phyloP scores from a whole-genome alignment of 2,329 filamentous ascomycete genomes.

The Orbilia oligospora region DNA sequence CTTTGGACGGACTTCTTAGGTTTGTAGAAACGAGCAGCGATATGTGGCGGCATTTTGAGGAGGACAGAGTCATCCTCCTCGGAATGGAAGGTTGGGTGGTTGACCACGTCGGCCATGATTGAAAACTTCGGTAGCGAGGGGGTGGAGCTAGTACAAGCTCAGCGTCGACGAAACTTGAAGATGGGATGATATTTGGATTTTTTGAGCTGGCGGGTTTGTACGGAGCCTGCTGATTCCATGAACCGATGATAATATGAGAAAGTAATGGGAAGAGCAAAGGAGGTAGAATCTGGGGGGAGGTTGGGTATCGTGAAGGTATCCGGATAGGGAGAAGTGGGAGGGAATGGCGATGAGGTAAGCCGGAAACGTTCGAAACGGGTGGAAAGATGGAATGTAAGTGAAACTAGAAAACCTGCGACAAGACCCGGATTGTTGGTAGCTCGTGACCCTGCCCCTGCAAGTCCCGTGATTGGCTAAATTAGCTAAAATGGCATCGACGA shows the following conservation, averaged over 20 bases:
- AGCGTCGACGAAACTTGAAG: constrained; percentile 48
- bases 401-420: constrained; percentile 52
- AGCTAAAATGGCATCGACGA: constrained; percentile 11
- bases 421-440: constrained; percentile 28
- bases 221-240: constrained; percentile 40
- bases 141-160: background rate
- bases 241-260: constrained; percentile 26
- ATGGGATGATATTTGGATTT: constrained; percentile 52
- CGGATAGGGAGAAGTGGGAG: constrained; percentile 26
- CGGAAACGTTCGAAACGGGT: constrained; percentile 46
- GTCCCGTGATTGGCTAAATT: constrained; percentile 26
- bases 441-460: constrained; percentile 3
- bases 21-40: constrained; percentile 83
- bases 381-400: constrained; percentile 33
- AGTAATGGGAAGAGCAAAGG: background rate
- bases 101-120: constrained; percentile 42
- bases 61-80: constrained; percentile 63
- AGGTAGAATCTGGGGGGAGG: constrained; percentile 8
- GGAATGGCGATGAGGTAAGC: constrained; percentile 61
- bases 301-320: constrained; percentile 19
- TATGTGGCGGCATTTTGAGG: constrained; percentile 79
- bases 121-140: constrained; percentile 19
- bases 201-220: constrained; percentile 37
- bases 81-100: constrained; percentile 46
- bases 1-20: constrained; percentile 77